These are phyloP conservation scores for Neoscytalidium dimidiatum DNA, from an alignment of 2,329 filamentous ascomycete species.

Conservation along the genomic window DNA sequence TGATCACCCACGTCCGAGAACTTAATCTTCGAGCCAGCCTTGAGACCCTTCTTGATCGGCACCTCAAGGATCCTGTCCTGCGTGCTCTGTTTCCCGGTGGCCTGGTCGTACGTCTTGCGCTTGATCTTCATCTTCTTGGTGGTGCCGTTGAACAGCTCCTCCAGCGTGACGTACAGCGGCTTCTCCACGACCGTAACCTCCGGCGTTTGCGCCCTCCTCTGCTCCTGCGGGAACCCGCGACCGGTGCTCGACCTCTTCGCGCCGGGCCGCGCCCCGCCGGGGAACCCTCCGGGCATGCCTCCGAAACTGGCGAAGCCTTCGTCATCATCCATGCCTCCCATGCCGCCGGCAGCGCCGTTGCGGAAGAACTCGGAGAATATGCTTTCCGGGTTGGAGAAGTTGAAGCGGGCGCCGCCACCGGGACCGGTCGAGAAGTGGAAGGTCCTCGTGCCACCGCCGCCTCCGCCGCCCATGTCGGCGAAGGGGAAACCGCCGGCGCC, in stretches of 20 bases:
- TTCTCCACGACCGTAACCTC: slow-evolving; percentile 92
- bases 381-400: slow-evolving; percentile 78
- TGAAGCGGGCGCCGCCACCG: slow-evolving; percentile 67
- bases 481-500: slow-evolving; percentile 50
- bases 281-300: slow-evolving; percentile 33
- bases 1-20: slow-evolving; percentile 98
- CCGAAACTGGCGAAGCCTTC: slow-evolving; percentile 47
- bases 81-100: slow-evolving; percentile 77
- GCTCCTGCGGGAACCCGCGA: slow-evolving; percentile 34
- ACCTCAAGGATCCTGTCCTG: slow-evolving; percentile 92
- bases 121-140: slow-evolving; percentile 99
- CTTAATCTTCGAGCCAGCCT: slow-evolving; percentile 98
- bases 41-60: slow-evolving; percentile 91
- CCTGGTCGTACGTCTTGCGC: slow-evolving; percentile 84
- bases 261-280: slow-evolving; percentile 40
- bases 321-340: slow-evolving; percentile 48
- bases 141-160: slow-evolving; percentile 83
- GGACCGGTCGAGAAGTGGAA: slow-evolving; percentile 65
- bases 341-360: slow-evolving; percentile 50
- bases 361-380: slow-evolving; percentile 87
- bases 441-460: slow-evolving; percentile 51
- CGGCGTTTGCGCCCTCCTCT: slow-evolving; percentile 60
- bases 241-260: slow-evolving; percentile 32
- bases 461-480: slow-evolving; percentile 59
- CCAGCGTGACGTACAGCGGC: slow-evolving; percentile 75